These are phyloP conservation scores for Coemansia sp. DNA, from an alignment of 192 early-diverging fungal species.

Conservation along the genomic window DNA sequence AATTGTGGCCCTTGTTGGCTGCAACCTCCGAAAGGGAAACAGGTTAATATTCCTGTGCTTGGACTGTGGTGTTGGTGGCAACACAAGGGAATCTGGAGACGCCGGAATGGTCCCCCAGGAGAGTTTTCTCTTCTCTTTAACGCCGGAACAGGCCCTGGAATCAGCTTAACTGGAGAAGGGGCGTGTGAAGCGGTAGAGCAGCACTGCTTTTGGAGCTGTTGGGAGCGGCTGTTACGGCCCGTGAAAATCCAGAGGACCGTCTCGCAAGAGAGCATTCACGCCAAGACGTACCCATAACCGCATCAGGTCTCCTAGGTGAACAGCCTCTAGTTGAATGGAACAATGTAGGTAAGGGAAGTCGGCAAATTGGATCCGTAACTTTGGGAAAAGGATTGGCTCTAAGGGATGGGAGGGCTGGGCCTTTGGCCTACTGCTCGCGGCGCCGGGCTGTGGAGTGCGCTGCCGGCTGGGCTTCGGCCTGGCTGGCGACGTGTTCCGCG, in stretches of 20 bases:
- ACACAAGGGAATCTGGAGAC: constrained; percentile 72
- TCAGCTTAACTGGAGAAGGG: constrained; percentile 66
- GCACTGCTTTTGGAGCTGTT: constrained; percentile 53
- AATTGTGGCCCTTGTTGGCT: background rate
- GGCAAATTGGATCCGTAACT: constrained; percentile 85
- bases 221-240: constrained; percentile 64
- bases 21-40: constrained; percentile 68
- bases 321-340: constrained; percentile 83
- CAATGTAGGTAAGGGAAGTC: constrained; percentile 84
- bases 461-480: constrained; percentile 20
- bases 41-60: constrained; percentile 78
- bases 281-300: constrained; percentile 76
- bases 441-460: constrained; percentile 18
- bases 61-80: constrained; percentile 66
- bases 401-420: constrained; percentile 63
- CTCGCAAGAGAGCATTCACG: constrained; percentile 44
- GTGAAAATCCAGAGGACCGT: constrained; percentile 74
- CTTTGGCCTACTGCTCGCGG: constrained; percentile 3
- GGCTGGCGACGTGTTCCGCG: constrained; percentile 15
- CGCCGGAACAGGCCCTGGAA: constrained; percentile 58
- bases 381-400: constrained; percentile 83
- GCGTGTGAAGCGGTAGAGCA: constrained; percentile 39
- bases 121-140: constrained; percentile 79
- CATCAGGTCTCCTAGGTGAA: constrained; percentile 80
- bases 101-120: constrained; percentile 62